These are phyloP conservation scores for Candida gorgasii DNA, from an alignment of 805 yeast species.

Conservation along the genomic window DNA sequence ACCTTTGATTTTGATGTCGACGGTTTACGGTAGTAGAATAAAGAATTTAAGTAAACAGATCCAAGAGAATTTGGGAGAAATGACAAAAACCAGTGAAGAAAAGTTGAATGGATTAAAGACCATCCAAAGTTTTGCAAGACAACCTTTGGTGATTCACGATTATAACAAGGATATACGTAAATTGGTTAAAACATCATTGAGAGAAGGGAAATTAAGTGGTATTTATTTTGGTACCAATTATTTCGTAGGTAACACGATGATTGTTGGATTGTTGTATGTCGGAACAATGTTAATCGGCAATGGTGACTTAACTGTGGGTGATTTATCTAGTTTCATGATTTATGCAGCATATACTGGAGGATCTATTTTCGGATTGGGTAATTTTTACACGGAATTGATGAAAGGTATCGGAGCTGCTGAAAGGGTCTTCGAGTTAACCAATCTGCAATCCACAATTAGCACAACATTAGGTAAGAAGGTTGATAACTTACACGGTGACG, in stretches of 20 bases:
- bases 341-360: conserved; percentile 92
- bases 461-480: conserved; percentile 61
- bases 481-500: conserved; percentile 49
- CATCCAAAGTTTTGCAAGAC: conserved; percentile 89
- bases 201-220: conserved; percentile 80
- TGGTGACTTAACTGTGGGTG: conserved; percentile 83
- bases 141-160: conserved; percentile 69
- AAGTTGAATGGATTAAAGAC: conserved; percentile 83
- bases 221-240: conserved; percentile 77
- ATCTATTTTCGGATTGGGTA: conserved; percentile 88
- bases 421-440: conserved; percentile 83
- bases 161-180: conserved; percentile 71
- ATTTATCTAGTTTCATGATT: conserved; percentile 89
- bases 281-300: conserved; percentile 81
- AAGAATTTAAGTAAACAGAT: conserved; percentile 71
- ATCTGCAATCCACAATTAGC: conserved; percentile 69
- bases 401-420: conserved; percentile 97
- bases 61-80: conserved; percentile 80
- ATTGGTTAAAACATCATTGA: conserved; percentile 66
- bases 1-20: conserved; percentile 75
- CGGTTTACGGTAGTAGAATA: conserved; percentile 78
- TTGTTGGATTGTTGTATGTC: conserved; percentile 72
- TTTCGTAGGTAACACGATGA: conserved; percentile 77
- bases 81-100: conserved; percentile 91
- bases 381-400: conserved; percentile 92